A percentile compares a stretch with the other conserved stretches of the same genome.
Conservation (phyloP, 2,329 filamentous ascomycete species). For the Byssoonygena ceratinophila region DNA sequence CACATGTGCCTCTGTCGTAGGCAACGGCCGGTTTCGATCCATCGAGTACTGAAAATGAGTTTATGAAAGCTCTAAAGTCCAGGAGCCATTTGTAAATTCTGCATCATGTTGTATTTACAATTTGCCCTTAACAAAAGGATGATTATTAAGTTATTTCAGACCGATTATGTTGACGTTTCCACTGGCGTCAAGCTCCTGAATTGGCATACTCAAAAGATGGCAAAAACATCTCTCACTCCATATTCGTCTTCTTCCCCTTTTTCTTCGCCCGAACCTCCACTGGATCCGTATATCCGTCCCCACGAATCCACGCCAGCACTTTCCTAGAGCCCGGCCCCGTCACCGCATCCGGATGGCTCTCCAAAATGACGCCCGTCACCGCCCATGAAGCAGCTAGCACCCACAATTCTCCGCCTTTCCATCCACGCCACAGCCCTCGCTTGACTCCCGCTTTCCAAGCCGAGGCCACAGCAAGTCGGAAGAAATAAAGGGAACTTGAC, state of each 20-base stretch:
- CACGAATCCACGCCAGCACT: slow-evolving; percentile 60
- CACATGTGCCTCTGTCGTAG: no score
- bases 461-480: slow-evolving; percentile 67
- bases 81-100: no score
- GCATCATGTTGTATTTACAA: no score
- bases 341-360: slow-evolving; percentile 57
- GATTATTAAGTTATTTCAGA: no score
- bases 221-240: background rate
- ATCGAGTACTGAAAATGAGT: no score
- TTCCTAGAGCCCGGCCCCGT: slow-evolving; percentile 59
- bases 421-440: slow-evolving; percentile 72
- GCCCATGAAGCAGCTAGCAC: slow-evolving; percentile 72
- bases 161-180: no score
- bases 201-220: background rate
- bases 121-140: no score
- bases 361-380: slow-evolving; percentile 66
- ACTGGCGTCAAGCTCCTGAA: no score
- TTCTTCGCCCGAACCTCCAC: slow-evolving; percentile 38
- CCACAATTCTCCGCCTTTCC: slow-evolving; percentile 72
- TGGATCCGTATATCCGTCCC: slow-evolving; percentile 66
- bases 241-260: slow-evolving; percentile 24
- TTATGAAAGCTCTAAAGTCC: no score
- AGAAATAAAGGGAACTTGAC: slow-evolving; percentile 58
- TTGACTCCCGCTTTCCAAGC: slow-evolving; percentile 93
- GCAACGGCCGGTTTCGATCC: no score